Evolutionary conservation across 345 rosid species (phyloP).

Genomic region (Brassica incana): DNA sequence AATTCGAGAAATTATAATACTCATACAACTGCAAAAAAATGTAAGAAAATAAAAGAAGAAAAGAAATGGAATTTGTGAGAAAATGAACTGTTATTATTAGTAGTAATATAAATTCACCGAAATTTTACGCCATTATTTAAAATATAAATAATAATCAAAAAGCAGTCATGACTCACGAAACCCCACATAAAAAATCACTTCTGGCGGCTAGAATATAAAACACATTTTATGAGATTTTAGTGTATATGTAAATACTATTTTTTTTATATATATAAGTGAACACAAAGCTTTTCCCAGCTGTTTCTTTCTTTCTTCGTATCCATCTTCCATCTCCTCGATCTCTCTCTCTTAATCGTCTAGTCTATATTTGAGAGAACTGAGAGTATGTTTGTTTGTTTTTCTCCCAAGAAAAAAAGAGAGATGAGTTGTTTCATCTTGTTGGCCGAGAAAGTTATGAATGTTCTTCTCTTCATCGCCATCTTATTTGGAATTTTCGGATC

Average conservation of each 20-base stretch:
- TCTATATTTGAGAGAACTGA: neutral
- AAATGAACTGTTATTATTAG: neutral
- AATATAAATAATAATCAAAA: neutral
- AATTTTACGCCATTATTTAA: neutral
- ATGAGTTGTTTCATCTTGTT: slow-evolving; percentile 43
- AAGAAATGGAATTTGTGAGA: neutral
- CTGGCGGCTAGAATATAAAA: slow-evolving; percentile 17
- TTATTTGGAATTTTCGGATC: slow-evolving; percentile 40
- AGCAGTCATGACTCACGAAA: neutral
- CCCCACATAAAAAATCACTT: slow-evolving; percentile 23
- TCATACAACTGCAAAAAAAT: neutral
- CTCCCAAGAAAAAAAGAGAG: neutral
- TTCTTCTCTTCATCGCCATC: slow-evolving; percentile 37
- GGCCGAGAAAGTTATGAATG: slow-evolving; percentile 16
- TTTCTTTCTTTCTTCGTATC: neutral
- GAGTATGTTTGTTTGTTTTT: neutral
- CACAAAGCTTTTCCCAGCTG: slow-evolving; percentile 20
- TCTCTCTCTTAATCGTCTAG: neutral
- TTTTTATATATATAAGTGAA: neutral
- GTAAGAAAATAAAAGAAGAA: too few species aligned
- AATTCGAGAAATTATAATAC: neutral
- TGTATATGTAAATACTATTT: neutral
- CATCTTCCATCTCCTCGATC: neutral
- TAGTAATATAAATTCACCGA: neutral
- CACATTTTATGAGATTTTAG: neutral